These are phyloP conservation scores for Penicillium glabrum DNA, from an alignment of 2,329 filamentous ascomycete species.

Conservation along the genomic window DNA sequence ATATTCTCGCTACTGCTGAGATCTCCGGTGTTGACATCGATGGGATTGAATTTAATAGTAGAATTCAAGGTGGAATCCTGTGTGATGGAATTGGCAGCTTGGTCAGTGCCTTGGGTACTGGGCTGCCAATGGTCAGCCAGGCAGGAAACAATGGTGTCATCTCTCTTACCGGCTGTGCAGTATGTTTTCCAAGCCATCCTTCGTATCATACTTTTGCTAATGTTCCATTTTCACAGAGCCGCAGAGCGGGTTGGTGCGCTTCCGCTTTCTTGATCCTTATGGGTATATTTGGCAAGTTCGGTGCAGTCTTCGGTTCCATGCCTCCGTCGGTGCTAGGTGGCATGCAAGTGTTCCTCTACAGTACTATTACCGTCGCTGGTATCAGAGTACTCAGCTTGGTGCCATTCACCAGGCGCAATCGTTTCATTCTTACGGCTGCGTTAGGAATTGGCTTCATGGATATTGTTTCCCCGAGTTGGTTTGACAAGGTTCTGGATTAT, in stretches of 20 bases:
- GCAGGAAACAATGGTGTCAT: conserved; percentile 87
- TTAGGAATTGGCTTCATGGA: conserved; percentile 72
- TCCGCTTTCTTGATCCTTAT: conserved; percentile 76
- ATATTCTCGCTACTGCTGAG: conserved; percentile 65
- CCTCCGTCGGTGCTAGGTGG: conserved; percentile 66
- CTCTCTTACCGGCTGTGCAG: conserved; percentile 73
- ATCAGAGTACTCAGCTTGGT: conserved; percentile 72
- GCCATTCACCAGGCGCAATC: conserved; percentile 73
- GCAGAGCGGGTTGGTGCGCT: conserved; percentile 75
- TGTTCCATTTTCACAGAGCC: conserved; percentile 49
- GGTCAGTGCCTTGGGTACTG: conserved; percentile 73
- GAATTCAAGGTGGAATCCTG: conserved; percentile 67
- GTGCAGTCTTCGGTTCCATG: conserved; percentile 74
- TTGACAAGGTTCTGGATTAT: conserved; percentile 71
- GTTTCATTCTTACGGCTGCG: conserved; percentile 77
- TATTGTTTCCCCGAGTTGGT: conserved; percentile 67
- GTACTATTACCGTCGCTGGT: conserved; percentile 72
- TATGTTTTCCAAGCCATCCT: conserved; percentile 8
- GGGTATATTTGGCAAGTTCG: conserved; percentile 82
- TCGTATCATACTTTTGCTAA: background rate
- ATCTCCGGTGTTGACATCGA: conserved; percentile 63
- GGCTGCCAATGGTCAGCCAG: conserved; percentile 77
- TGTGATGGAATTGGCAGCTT: conserved; percentile 76
- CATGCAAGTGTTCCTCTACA: conserved; percentile 80
- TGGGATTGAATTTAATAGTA: conserved; percentile 61